phyloP scores from a whole-genome alignment of 768 basidiomycete genomes.

The Hericium coralloides region DNA sequence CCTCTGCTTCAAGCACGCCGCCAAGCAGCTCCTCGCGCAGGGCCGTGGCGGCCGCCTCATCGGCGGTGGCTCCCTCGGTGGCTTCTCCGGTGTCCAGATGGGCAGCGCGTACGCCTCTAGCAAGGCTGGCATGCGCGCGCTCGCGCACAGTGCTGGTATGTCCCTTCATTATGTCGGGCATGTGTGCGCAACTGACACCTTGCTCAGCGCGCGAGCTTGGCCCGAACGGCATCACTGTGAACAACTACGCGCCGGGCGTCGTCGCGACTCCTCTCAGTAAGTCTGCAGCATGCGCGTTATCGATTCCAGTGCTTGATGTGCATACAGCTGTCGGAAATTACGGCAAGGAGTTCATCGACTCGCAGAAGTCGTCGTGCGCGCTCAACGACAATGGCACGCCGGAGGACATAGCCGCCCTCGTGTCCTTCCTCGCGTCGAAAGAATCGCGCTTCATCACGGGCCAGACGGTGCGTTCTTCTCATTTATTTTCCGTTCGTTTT shows the following conservation, averaged over 20 bases:
- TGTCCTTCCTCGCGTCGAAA: conserved; percentile 25
- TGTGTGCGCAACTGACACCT: neutral
- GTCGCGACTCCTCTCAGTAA: neutral
- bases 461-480: conserved; percentile 6
- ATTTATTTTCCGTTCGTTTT: neutral
- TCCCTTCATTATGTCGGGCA: neutral
- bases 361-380: neutral
- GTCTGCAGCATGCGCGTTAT: neutral
- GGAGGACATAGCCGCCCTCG: conserved; percentile 20
- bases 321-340: neutral
- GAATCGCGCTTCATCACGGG: conserved; percentile 24
- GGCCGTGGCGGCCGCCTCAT: conserved; percentile 18
- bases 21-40: conserved; percentile 17
- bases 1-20: conserved; percentile 18
- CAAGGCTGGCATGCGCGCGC: conserved; percentile 24
- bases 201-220: conserved; percentile 13
- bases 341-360: neutral
- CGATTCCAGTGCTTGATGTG: neutral
- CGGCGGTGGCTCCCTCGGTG: conserved; percentile 10
- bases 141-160: conserved; percentile 20
- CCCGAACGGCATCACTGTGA: conserved; percentile 16
- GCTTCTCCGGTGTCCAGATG: conserved; percentile 4
- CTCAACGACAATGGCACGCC: conserved; percentile 3
- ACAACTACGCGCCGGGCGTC: conserved; percentile 12
- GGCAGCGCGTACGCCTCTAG: conserved; percentile 19